A percentile compares a stretch with the other conserved stretches of the same genome.
These are phyloP conservation scores for Alternaria brassicae DNA, from an alignment of 2,329 filamentous ascomycete species.

Conservation along the genomic window DNA sequence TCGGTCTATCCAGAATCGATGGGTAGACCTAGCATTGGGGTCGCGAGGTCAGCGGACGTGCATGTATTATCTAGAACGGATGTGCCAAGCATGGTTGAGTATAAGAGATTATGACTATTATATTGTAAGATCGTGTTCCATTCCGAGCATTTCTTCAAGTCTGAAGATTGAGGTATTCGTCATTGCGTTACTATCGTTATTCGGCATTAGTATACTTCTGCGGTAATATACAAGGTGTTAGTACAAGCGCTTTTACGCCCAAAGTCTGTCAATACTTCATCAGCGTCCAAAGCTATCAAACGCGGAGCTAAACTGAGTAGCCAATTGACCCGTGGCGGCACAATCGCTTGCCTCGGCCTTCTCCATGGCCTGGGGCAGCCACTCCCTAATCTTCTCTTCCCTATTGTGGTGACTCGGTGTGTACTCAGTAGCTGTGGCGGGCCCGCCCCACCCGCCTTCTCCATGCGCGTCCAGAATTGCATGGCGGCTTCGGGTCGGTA, in stretches of 20 bases:
- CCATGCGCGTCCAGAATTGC: slow-evolving; percentile 69
- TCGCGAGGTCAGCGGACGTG: slow-evolving; percentile 9
- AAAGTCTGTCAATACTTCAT: slow-evolving; percentile 1
- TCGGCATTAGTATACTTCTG: not conserved
- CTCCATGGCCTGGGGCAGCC: slow-evolving; percentile 53
- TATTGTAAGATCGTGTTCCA: not conserved
- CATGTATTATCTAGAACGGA: not conserved
- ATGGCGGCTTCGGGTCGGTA: slow-evolving; percentile 74
- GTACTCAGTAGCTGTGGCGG: slow-evolving; percentile 77
- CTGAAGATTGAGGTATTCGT: not conserved
- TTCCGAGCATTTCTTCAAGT: not conserved
- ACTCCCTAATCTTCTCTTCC: slow-evolving; percentile 70
- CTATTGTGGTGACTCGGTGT: slow-evolving; percentile 74
- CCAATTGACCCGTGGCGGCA: slow-evolving; percentile 24
- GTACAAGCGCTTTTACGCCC: not conserved
- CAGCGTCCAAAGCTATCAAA: slow-evolving; percentile 20
- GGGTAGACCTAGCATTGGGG: slow-evolving; percentile 2
- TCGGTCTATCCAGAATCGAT: not conserved
- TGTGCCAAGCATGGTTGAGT: slow-evolving; percentile 6
- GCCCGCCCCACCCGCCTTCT: slow-evolving; percentile 57
- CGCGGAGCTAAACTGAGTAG: slow-evolving; percentile 20
- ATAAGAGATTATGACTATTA: slow-evolving; percentile 12
- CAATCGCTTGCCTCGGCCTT: slow-evolving; percentile 48
- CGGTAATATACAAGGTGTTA: not conserved
- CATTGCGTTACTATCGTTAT: not conserved